Evolutionary conservation across 208 protist genomes (phyloP).

Genomic region (Lotmaria passim): DNA sequence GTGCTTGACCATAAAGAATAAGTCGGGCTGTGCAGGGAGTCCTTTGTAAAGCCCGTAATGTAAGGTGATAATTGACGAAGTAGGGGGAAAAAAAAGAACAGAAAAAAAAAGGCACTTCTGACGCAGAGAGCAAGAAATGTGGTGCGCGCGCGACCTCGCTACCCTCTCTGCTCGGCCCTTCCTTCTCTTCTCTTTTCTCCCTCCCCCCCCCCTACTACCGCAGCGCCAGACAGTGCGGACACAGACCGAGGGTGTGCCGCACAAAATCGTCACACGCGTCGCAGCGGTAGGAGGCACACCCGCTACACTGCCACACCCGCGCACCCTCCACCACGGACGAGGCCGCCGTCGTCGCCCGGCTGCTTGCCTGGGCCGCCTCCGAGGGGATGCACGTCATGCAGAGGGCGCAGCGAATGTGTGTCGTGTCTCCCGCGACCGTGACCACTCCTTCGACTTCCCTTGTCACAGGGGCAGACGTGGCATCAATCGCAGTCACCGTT

Average conservation of each 20-base stretch:
- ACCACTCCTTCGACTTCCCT: constrained; percentile 20
- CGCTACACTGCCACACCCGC: constrained; percentile 43
- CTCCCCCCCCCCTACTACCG: constrained; percentile 15
- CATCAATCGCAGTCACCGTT: background rate
- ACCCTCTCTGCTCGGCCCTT: too few relatives aligned
- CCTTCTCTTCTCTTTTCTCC: background rate
- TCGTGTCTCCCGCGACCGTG: background rate
- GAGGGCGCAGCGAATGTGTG: constrained; percentile 13
- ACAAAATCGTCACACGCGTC: constrained; percentile 58
- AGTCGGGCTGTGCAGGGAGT: too few relatives aligned
- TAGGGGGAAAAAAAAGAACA: too few relatives aligned
- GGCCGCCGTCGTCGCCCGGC: background rate
- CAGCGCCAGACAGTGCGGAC: constrained; percentile 65
- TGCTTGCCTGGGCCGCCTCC: background rate
- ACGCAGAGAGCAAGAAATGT: too few relatives aligned
- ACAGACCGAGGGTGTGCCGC: constrained; percentile 57
- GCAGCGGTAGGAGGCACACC: constrained; percentile 61
- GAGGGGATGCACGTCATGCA: constrained; percentile 20
- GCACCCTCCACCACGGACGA: background rate
- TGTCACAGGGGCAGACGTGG: background rate
- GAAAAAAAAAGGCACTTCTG: too few relatives aligned
- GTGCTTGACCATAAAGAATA: background rate
- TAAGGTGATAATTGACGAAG: too few relatives aligned
- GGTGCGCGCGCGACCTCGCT: too few relatives aligned
- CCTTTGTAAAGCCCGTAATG: too few relatives aligned